Conservation (phyloP, 805 yeast species). For the Wickerhamiella australiensis region DNA sequence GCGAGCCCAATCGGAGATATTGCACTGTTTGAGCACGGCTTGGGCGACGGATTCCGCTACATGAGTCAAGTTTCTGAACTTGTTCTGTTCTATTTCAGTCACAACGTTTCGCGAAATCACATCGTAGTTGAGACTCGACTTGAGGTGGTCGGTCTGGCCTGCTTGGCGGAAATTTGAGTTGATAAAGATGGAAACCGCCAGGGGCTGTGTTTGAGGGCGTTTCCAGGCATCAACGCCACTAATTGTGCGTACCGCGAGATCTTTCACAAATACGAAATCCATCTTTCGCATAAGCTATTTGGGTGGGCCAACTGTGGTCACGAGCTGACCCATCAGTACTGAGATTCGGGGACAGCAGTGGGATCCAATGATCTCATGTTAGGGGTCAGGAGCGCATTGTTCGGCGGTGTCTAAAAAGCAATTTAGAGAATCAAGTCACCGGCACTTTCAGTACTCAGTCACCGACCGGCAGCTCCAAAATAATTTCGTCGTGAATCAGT, state of each 20-base stretch:
- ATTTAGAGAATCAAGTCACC: no score
- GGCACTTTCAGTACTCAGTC: no score
- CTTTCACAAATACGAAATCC: constrained; percentile 40
- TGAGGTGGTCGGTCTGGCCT: constrained; percentile 69
- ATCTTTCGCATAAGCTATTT: constrained; percentile 8
- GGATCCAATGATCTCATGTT: no score
- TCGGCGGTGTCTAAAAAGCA: no score
- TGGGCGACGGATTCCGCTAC: constrained; percentile 39
- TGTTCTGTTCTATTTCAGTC: constrained; percentile 36
- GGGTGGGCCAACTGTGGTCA: no score
- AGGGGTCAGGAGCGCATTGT: no score
- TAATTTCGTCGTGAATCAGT: no score
- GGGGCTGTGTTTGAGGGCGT: constrained; percentile 52
- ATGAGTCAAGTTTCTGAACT: constrained; percentile 30
- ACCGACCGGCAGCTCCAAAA: no score
- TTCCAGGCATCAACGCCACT: constrained; percentile 71
- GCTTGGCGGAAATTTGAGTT: constrained; percentile 59
- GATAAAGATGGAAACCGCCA: constrained; percentile 46
- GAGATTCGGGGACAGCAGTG: neutral
- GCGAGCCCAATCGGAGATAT: constrained; percentile 38
- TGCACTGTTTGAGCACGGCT: constrained; percentile 33
- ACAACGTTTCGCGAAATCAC: constrained; percentile 59
- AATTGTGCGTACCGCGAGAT: constrained; percentile 48
- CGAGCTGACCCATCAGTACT: neutral
- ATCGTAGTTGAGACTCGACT: constrained; percentile 79